phyloP scores from a whole-genome alignment of 225 moss, liverwort and hornwort genomes.

The Climacium dendroides region DNA sequence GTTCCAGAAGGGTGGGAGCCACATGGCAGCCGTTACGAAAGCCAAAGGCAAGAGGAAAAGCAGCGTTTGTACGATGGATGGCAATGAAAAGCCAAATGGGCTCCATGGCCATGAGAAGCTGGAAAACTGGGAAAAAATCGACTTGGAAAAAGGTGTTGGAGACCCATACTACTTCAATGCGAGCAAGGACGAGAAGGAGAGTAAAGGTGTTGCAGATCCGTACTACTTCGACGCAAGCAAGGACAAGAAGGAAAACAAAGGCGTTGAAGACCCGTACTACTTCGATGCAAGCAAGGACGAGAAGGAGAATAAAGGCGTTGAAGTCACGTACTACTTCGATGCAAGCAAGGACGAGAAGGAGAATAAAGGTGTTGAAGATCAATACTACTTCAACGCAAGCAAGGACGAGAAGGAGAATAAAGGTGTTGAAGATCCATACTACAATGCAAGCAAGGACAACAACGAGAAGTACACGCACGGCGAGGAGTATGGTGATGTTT shows the following conservation, averaged over 20 bases:
- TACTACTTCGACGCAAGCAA: not conserved
- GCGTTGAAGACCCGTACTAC: not conserved
- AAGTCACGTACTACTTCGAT: not conserved
- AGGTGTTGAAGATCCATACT: not conserved
- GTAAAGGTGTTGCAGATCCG: not conserved
- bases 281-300: slow-evolving; percentile 6
- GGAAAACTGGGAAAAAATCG: not conserved
- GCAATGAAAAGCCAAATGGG: not conserved
- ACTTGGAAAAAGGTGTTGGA: slow-evolving; percentile 24
- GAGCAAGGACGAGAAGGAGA: slow-evolving; percentile 4
- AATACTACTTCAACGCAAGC: not conserved
- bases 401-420: not conserved
- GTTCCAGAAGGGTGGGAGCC: slow-evolving; percentile 85
- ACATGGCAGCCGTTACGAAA: slow-evolving; percentile 84
- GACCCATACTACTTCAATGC: not conserved
- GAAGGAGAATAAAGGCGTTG: not conserved
- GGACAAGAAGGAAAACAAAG: not conserved
- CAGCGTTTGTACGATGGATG: not conserved
- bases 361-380: not conserved
- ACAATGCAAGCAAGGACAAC: slow-evolving; percentile 12
- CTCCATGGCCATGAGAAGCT: not conserved
- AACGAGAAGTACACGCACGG: not conserved
- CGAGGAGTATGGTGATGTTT: slow-evolving; percentile 2
- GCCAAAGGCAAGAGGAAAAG: slow-evolving; percentile 40
- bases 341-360: slow-evolving; percentile 3